Base-by-base conservation (phyloP, 805 yeast genomes). In the Grigorovia humatica region DNA sequence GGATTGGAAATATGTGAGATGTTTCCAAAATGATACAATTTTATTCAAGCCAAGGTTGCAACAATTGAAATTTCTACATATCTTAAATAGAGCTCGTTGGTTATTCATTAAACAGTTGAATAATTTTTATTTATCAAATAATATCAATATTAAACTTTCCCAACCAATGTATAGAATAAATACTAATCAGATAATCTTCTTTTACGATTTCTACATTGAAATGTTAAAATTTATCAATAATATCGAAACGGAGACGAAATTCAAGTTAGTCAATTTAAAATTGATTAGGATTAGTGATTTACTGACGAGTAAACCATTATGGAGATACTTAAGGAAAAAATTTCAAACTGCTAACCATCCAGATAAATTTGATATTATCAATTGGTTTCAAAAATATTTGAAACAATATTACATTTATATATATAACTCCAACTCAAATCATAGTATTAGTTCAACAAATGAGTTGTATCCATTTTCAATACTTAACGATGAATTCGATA, bases 21-120 rank as follows among this genome's bases (percentile, higher is more conserved):
- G 80, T 51, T 68, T 85, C 19, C 73, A 83, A 48, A 70, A 72
- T 46, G 59, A 68, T 7, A 63, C 61, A n/a, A 85, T 85, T 65
- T 73, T 67, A 48, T 85, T 86, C 61, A 82, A 79, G 55, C 83
- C 88, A 9, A 66, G 95, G 51, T 62, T 82, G n/a, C 93, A 85
- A 62, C 77, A 74, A 47, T 60, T 86, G 50, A 76, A 79, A 58
- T 88, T 84, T 61, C 68, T 86, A 59, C 81, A 83, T 27, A 63
- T 86, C 17, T 63, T 76, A 8, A 82, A 82, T 52, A 70, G 95
- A 55, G 78, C 83, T 38, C 70, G 90, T 47, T 69, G 75, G 53
- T 80, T 80, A 57, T 85, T 85, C 67, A 69, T 70, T 46, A 80
- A 76, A 51, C 88, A 83, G 55, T 66, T 85, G 52, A 75, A 77